Evolutionary conservation across 495 filamentous ascomycete species (phyloP).

Genomic region (Bathelium albidoporum): DNA sequence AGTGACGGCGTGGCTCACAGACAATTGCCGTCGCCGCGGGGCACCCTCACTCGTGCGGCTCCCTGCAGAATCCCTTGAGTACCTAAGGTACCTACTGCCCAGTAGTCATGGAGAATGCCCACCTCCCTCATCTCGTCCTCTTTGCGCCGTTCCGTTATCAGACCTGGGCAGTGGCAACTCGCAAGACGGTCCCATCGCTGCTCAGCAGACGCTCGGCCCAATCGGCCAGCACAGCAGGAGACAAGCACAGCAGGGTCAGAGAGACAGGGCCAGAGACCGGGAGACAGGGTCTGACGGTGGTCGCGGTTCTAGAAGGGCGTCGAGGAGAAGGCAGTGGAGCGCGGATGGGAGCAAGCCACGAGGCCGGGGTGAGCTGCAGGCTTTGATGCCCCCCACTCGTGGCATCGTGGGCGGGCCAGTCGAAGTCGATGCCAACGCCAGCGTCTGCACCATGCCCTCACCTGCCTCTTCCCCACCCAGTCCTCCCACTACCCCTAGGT

Average conservation of each 20-base stretch:
- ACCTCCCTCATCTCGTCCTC: too few species aligned
- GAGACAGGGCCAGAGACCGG: too few species aligned
- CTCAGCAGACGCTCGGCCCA: background rate
- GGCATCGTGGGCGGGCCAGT: background rate
- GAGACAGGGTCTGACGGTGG: background rate
- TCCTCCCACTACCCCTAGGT: too few species aligned
- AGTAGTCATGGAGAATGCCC: background rate
- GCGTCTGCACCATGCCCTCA: background rate
- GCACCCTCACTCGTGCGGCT: background rate
- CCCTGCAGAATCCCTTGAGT: background rate
- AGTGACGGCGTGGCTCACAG: background rate
- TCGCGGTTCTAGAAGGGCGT: background rate
- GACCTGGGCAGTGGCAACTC: background rate
- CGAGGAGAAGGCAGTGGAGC: background rate
- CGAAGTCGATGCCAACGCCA: background rate
- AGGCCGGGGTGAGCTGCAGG: background rate
- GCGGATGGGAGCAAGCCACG: background rate
- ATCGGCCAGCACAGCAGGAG: background rate
- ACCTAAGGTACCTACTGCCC: background rate
- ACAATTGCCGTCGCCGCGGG: background rate
- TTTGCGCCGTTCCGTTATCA: too few species aligned
- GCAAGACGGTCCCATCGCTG: background rate
- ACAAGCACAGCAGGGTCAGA: background rate
- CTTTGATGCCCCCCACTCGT: background rate
- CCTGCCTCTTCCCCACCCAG: background rate